Percentiles rank a stretch among this genome's conserved stretches.
Conservation (phyloP, 2,329 filamentous ascomycete species). For the Periconia macrospinosa region DNA sequence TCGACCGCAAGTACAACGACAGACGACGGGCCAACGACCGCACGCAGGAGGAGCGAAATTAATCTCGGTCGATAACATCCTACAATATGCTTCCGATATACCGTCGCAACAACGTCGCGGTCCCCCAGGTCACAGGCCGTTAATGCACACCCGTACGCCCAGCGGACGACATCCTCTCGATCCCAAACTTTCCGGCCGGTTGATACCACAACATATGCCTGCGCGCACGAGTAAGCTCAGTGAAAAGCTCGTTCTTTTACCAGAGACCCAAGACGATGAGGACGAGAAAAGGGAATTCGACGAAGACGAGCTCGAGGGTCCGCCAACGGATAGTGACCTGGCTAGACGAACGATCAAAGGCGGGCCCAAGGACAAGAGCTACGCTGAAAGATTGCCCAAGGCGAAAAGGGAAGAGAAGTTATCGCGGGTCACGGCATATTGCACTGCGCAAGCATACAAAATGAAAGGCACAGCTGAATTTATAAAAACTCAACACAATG, state of each 20-base stretch:
- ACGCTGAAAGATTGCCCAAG: conserved; percentile 91
- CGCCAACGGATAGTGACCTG: conserved; percentile 69
- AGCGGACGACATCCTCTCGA: conserved; percentile 56
- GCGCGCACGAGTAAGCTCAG: conserved; percentile 90
- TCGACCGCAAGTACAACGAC: conserved; percentile 37
- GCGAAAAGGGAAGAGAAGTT: conserved; percentile 83
- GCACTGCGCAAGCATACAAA: conserved; percentile 91
- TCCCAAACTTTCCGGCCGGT: conserved; percentile 58
- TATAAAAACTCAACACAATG: conserved; percentile 81
- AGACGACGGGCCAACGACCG: conserved; percentile 38
- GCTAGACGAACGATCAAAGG: conserved; percentile 65
- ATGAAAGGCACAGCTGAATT: conserved; percentile 87
- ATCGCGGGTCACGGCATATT: conserved; percentile 90
- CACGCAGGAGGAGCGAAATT: conserved; percentile 60
- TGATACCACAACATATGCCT: conserved; percentile 67
- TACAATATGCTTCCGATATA: conserved; percentile 92
- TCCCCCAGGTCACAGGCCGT: conserved; percentile 60
- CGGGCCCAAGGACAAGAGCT: conserved; percentile 76
- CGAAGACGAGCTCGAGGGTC: conserved; percentile 63
- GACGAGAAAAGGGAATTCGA: conserved; percentile 57
- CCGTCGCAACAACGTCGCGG: conserved; percentile 88
- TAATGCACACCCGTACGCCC: conserved; percentile 51
- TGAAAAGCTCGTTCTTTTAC: conserved; percentile 93
- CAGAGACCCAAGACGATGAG: conserved; percentile 69
- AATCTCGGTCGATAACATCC: conserved; percentile 89